These are phyloP conservation scores for Jimgerdemannia lactiflua DNA, from an alignment of 192 early-diverging fungal genomes.

Conservation along the genomic window DNA sequence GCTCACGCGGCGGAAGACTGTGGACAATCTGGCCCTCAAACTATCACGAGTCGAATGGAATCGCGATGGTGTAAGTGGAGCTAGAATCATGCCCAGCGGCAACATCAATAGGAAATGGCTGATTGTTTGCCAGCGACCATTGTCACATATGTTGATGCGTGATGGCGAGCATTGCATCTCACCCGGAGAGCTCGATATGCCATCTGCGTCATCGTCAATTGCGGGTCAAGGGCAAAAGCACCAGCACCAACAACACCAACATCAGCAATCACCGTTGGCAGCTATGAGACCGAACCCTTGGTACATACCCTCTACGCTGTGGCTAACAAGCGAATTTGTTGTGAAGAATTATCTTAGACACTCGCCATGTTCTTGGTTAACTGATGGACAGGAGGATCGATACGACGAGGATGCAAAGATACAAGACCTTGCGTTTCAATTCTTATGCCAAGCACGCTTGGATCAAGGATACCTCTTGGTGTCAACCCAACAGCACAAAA, in stretches of 20 bases:
- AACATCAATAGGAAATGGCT: conserved; percentile 4
- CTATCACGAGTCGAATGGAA: background rate
- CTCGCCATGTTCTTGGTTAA: conserved; percentile 44
- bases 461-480: conserved; percentile 42
- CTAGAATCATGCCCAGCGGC: background rate
- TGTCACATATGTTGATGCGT: conserved; percentile 43
- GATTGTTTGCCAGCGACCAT: conserved; percentile 34
- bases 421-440: conserved; percentile 47
- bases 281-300: conserved; percentile 9
- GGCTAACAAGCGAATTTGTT: conserved; percentile 35
- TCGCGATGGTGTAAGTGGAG: background rate
- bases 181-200: background rate
- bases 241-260: background rate
- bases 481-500: conserved; percentile 25
- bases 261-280: background rate
- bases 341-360: conserved; percentile 48
- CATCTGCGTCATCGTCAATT: background rate
- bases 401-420: conserved; percentile 9
- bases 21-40: conserved; percentile 15
- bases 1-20: conserved; percentile 5
- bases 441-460: conserved; percentile 40
- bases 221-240: background rate
- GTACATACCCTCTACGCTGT: conserved; percentile 22
- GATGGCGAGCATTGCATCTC: conserved; percentile 28
- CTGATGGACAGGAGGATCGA: background rate